Conservation (phyloP, 208 protist species). For the Vickermania ingenoplastis region DNA sequence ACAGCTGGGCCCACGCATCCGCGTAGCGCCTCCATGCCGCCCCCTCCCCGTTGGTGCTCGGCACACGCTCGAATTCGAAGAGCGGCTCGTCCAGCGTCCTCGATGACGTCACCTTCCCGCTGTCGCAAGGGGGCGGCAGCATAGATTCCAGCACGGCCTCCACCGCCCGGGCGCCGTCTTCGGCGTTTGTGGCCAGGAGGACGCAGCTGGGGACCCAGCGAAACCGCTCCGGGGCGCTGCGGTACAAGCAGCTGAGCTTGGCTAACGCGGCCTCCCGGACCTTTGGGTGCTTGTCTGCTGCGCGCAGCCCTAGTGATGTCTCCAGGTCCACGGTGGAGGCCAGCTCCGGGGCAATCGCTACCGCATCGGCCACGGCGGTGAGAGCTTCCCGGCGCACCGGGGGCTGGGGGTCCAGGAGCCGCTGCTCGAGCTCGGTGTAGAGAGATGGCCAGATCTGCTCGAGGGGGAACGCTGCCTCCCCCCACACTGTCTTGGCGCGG, state of each 20-base stretch:
- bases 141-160: slow-evolving; percentile 34
- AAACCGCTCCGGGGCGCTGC: slow-evolving; percentile 11
- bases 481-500: neutral
- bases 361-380: neutral
- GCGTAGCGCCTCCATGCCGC: slow-evolving; percentile 23
- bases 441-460: neutral
- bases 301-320: slow-evolving; percentile 37
- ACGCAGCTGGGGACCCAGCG: slow-evolving; percentile 59
- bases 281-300: slow-evolving; percentile 47
- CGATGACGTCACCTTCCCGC: slow-evolving; percentile 1
- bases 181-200: slow-evolving; percentile 29
- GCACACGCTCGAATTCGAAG: slow-evolving; percentile 64
- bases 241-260: slow-evolving; percentile 40
- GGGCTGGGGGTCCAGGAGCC: neutral
- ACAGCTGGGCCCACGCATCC: slow-evolving; percentile 39
- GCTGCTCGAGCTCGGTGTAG: neutral
- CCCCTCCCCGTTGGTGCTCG: slow-evolving; percentile 8
- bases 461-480: neutral
- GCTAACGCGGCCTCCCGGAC: slow-evolving; percentile 50
- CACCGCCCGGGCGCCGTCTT: slow-evolving; percentile 20
- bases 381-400: neutral
- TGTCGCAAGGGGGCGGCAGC: slow-evolving; percentile 19
- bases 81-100: slow-evolving; percentile 12
- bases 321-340: slow-evolving; percentile 7
- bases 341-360: neutral